Evolutionary conservation across 345 rosid species (phyloP), one percentile per base, ranked within the genome.

Genomic region (Salix brachista): DNA sequence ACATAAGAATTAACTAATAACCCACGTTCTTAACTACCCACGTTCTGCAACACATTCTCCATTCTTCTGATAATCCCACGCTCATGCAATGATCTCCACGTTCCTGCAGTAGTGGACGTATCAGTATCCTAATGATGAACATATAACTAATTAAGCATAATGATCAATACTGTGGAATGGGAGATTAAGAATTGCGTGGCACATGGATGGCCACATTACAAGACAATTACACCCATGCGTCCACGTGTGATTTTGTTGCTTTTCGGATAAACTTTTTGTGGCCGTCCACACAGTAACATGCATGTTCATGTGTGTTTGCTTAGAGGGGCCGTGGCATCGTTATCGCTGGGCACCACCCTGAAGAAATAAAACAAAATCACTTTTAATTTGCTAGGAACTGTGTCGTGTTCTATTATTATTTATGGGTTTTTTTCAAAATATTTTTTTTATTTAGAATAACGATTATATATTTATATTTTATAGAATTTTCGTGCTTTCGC

Each of bases 241-340:
- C 41, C 77, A 72, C 68, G 67, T 39, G 80, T 34, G 18, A 65
- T 23, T 67, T 56, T 72, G 41, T 28, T 39, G 50, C 25, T 36
- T 65, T 71, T 36, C 14, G 65, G 48, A 32, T 41, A 19, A 26
- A 37, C 25, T 23, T 34, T 19, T 26, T 2, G 37, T 7, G 75
- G 12, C 39, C 1, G 12, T 37, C 52, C 25, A 14, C 58, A 39
- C 9, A 4, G 64, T 52, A 50, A 75, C 78, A 75, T 19, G 32
- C 58, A 39, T 28, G 58, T 30, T 61, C 69, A 69, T 30, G 37
- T 28, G 75, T 42, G 37, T 42, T 25, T 28, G 76, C 65, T 25
- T 77, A 30, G 17, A 44, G 48, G 58, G 52, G 56, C 21, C 18
- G 23, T 37, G 74, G 32, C 80, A 62, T 46, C n/a, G 61, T 56